These are phyloP conservation scores for Gracilaria domingensis DNA, from an alignment of 23 red algal species.

Conservation along the genomic window DNA sequence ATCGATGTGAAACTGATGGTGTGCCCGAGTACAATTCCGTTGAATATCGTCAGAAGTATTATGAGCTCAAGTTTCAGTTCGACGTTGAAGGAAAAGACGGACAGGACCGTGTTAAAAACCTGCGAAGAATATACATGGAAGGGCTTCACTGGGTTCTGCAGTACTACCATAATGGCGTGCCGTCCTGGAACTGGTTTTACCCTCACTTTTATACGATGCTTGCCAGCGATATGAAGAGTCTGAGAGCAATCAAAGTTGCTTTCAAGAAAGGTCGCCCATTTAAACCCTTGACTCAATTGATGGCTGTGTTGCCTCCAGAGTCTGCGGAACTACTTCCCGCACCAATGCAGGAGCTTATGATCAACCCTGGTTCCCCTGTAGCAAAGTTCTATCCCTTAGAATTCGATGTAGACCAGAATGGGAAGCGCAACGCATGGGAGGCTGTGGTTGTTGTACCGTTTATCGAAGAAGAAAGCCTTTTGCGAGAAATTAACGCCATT, in stretches of 20 bases:
- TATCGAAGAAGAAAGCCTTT: slow-evolving; percentile 90
- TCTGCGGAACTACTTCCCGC: slow-evolving; percentile 80
- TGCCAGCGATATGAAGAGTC: slow-evolving; percentile 81
- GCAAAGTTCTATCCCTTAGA: slow-evolving; percentile 87
- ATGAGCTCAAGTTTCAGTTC: slow-evolving; percentile 79
- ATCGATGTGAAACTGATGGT: slow-evolving; percentile 75
- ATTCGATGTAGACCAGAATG: slow-evolving; percentile 90
- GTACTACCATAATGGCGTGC: slow-evolving; percentile 96
- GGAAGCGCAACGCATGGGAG: slow-evolving; percentile 95
- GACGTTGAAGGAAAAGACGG: slow-evolving; percentile 66
- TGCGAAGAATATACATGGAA: slow-evolving; percentile 86
- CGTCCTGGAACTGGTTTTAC: slow-evolving; percentile 98
- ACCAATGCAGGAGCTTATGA: slow-evolving; percentile 84
- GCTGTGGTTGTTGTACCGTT: slow-evolving; percentile 96
- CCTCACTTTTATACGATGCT: slow-evolving; percentile 90
- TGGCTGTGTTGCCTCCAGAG: slow-evolving; percentile 93
- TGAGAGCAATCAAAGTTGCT: slow-evolving; percentile 60
- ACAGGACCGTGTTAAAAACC: slow-evolving; percentile 10
- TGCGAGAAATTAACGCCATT: slow-evolving; percentile 74
- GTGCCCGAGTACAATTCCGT: slow-evolving; percentile 68
- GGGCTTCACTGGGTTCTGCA: slow-evolving; percentile 98
- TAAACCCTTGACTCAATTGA: slow-evolving; percentile 85
- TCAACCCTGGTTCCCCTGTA: slow-evolving; percentile 66
- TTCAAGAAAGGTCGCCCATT: slow-evolving; percentile 96
- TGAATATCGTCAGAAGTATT: slow-evolving; percentile 83